Conservation (phyloP, 768 basidiomycete genomes). For the Leccinum subtestaceum region DNA sequence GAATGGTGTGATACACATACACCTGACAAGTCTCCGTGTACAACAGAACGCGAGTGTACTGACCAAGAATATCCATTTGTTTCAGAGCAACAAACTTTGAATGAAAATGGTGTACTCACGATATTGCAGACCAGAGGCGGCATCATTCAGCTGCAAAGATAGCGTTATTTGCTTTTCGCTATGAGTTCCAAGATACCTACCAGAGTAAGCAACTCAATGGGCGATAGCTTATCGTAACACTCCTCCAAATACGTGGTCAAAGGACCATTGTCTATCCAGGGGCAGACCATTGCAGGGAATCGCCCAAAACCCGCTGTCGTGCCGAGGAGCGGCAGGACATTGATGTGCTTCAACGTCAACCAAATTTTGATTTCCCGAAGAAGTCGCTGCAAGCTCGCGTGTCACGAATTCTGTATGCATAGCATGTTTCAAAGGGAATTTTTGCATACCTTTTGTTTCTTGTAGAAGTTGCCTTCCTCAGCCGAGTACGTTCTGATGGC, state of each 20-base stretch:
- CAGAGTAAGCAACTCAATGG: slow-evolving; percentile 5
- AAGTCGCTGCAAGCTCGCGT: slow-evolving; percentile 19
- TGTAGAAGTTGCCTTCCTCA: slow-evolving; percentile 11
- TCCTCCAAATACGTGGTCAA: slow-evolving; percentile 21
- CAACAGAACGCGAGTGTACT: slow-evolving; percentile 18
- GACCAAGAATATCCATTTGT: background rate
- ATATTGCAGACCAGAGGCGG: slow-evolving; percentile 21
- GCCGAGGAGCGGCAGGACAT: slow-evolving; percentile 20
- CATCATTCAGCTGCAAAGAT: slow-evolving; percentile 12
- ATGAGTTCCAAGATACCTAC: background rate
- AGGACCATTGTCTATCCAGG: slow-evolving; percentile 27
- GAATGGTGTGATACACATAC: slow-evolving; percentile 3
- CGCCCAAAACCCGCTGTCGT: slow-evolving; percentile 26
- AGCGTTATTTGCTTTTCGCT: background rate
- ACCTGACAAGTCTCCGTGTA: slow-evolving; percentile 25
- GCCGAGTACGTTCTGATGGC: slow-evolving; percentile 16
- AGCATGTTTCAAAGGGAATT: background rate
- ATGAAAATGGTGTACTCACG: slow-evolving; percentile 3
- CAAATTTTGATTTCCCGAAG: slow-evolving; percentile 30
- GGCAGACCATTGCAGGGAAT: slow-evolving; percentile 29
- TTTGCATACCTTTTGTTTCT: slow-evolving; percentile 6
- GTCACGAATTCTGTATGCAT: background rate
- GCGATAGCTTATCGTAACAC: slow-evolving; percentile 7
- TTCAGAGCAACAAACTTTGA: background rate
- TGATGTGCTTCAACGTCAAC: slow-evolving; percentile 23